Evolutionary conservation across 1,139 yeast genomes (phyloP).

Genomic region (Scheffersomyces segobiensis): DNA sequence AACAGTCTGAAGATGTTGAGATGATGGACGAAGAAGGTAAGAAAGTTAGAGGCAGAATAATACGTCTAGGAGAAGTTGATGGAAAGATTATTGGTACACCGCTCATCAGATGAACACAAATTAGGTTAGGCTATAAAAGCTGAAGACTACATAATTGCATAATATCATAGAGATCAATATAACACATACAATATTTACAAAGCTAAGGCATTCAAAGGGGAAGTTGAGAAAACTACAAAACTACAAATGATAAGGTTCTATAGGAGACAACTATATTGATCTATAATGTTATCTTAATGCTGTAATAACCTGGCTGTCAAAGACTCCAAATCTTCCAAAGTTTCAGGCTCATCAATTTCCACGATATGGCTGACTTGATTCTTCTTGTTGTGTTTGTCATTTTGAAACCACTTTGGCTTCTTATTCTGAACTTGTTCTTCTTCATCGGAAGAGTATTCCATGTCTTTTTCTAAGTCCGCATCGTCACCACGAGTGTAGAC

Average conservation of each 20-base stretch:
- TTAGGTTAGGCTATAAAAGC: not conserved
- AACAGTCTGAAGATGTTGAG: slow-evolving; percentile 22
- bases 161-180: not conserved
- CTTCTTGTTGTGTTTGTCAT: slow-evolving; percentile 23
- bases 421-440: slow-evolving; percentile 48
- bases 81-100: slow-evolving; percentile 61
- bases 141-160: not conserved
- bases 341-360: slow-evolving; percentile 85
- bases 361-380: slow-evolving; percentile 41
- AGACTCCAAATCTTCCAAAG: slow-evolving; percentile 91
- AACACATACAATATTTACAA: not conserved
- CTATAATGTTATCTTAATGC: not conserved
- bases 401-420: slow-evolving; percentile 65
- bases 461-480: slow-evolving; percentile 49
- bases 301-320: slow-evolving; percentile 67
- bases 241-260: too few relatives aligned
- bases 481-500: slow-evolving; percentile 24
- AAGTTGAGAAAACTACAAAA: too few relatives aligned
- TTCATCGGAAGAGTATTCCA: slow-evolving; percentile 36
- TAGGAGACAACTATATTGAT: not conserved
- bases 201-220: too few relatives aligned
- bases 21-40: slow-evolving; percentile 38
- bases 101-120: slow-evolving; percentile 4
- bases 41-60: slow-evolving; percentile 41
- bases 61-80: slow-evolving; percentile 62